Evolutionary conservation across 139 green algal genomes (phyloP).

Genomic region (Tetradesmus lagerheimii): DNA sequence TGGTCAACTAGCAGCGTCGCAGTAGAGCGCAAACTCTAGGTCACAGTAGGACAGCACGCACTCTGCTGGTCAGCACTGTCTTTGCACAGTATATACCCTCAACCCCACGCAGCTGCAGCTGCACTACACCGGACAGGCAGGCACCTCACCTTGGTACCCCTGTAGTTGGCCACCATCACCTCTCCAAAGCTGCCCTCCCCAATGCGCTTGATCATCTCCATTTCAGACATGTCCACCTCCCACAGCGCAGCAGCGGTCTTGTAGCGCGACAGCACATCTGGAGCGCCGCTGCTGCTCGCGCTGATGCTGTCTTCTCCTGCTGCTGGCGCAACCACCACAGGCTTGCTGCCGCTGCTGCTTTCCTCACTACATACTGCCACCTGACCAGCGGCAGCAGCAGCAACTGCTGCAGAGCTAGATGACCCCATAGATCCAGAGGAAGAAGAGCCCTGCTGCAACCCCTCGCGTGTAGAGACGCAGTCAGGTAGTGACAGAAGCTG

Average conservation of each 20-base stretch:
- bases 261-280: conserved; percentile 52
- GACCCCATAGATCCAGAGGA: background rate
- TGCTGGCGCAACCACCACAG: conserved; percentile 15
- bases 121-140: no score
- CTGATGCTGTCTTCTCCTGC: conserved; percentile 2
- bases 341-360: background rate
- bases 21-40: no score
- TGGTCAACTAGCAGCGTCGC: no score
- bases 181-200: conserved; percentile 74
- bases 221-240: conserved; percentile 68
- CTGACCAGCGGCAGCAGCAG: background rate
- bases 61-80: no score
- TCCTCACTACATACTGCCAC: background rate
- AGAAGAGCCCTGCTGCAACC: background rate
- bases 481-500: conserved; percentile 15
- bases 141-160: conserved; percentile 58
- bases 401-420: background rate
- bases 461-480: background rate
- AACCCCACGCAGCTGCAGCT: no score
- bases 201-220: conserved; percentile 55
- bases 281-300: background rate
- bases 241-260: conserved; percentile 58
- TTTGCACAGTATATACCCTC: no score
- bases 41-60: no score
- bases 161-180: conserved; percentile 64